Conservation (phyloP, 768 basidiomycete species). For the Cubamyces sp. region DNA sequence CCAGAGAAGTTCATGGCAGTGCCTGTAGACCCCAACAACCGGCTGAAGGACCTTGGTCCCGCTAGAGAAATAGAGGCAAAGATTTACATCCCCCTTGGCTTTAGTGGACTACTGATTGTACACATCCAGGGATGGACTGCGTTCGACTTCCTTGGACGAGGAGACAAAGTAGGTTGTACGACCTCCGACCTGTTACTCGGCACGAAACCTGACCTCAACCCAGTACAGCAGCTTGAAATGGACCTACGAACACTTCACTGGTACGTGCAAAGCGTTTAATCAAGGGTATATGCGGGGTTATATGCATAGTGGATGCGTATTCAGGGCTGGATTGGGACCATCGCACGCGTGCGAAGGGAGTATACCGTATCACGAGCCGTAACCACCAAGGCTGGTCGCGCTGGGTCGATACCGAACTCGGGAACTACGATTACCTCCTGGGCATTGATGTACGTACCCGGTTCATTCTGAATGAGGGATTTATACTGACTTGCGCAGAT, state of each 20-base stretch:
- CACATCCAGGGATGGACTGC: slow-evolving; percentile 75
- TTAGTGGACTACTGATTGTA: slow-evolving; percentile 3
- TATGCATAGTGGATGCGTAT: too few relatives aligned
- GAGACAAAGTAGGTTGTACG: slow-evolving; percentile 56
- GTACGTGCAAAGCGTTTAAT: slow-evolving; percentile 39
- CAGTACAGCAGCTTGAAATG: slow-evolving; percentile 77
- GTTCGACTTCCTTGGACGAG: slow-evolving; percentile 82
- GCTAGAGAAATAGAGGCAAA: slow-evolving; percentile 69
- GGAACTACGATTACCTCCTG: slow-evolving; percentile 85
- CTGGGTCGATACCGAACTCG: slow-evolving; percentile 80
- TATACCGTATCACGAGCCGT: slow-evolving; percentile 73
- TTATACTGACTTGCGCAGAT: slow-evolving; percentile 6
- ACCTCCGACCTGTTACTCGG: not conserved
- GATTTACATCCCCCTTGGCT: not conserved
- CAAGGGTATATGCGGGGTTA: too few relatives aligned
- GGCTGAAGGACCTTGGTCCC: slow-evolving; percentile 62
- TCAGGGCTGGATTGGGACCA: slow-evolving; percentile 87
- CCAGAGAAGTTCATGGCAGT: slow-evolving; percentile 70
- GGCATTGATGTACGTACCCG: slow-evolving; percentile 63
- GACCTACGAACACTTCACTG: slow-evolving; percentile 81
- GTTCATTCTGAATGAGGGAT: not conserved
- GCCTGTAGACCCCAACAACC: slow-evolving; percentile 70
- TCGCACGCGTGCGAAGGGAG: slow-evolving; percentile 56
- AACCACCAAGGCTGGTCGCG: slow-evolving; percentile 81
- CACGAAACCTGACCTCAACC: not conserved